Base-by-base conservation (phyloP, 2,329 filamentous ascomycete genomes). In the Fusarium metavorans region DNA sequence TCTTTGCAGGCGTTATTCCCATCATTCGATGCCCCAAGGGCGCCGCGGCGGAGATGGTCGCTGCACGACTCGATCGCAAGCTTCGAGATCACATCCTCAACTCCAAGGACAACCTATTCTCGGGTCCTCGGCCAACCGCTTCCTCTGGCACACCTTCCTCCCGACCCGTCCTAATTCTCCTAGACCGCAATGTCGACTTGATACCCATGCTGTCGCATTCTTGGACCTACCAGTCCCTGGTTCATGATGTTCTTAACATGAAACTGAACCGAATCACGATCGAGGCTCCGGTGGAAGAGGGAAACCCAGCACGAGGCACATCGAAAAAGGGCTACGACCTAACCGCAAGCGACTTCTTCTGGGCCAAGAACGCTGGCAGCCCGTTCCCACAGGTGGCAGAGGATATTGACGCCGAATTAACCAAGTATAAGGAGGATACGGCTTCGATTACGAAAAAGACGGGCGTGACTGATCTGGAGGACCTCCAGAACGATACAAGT, bases 181-280 rank as follows among this genome's bases (percentile, higher is more conserved):
- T 98, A 57, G 97, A 99, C 83, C 92, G 97, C 76, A 98, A 98
- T 80, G 92, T 99, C 52, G 97, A 99, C 82, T 85, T 99, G 63
- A 95, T 98, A 74, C 95, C 97, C 3, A 98, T 99, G 97, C 89
- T 99, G n/a, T 98, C 96, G 16, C 97, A 99, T 84, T 98, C 95
- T 23, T 89, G 88, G 88, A 89, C 89, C 10, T 91, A 97, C 78
- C 95, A 97, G 82, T 97, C 94, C 9, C 86, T 98, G 13, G 94
- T 97, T 18, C 93, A 91, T 76, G 90, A 89, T 72, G 86, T 89
- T 18, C 84, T 89, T 61, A 85, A 85, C 73, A 87, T 88, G 85
- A 87, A 87, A 80, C 89, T 98, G 43, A 99, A 98, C 82, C 93
- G 96, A 39, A 98, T 99, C 76, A 98, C 95, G 1, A 93, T 99